phyloP scores from a whole-genome alignment of 176 grass and related monocot genomes.

The Aegilops longissima region DNA sequence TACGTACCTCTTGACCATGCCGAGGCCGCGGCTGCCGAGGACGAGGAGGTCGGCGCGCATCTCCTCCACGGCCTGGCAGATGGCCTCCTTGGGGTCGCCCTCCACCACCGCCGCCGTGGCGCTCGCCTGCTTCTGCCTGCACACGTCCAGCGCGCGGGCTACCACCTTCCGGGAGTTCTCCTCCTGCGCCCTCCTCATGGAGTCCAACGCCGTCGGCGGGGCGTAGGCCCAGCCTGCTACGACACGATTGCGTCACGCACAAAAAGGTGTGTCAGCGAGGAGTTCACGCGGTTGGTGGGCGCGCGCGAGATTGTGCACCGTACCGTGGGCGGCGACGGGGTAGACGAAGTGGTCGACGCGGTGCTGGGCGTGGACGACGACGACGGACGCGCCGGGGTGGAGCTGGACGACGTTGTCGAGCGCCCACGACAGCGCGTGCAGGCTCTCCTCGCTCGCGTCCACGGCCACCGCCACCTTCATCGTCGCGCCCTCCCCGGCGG shows the following conservation, averaged over 20 bases:
- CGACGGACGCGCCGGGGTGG: conserved; percentile 27
- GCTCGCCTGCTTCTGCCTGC: conserved; percentile 44
- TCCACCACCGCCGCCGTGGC: conserved; percentile 53
- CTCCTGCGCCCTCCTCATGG: conserved; percentile 54
- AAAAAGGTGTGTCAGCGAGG: not conserved
- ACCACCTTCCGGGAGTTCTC: conserved; percentile 54
- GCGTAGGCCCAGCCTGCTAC: conserved; percentile 37
- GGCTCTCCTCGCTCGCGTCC: conserved; percentile 81
- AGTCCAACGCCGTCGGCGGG: conserved; percentile 35
- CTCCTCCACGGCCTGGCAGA: conserved; percentile 59
- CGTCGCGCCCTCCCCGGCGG: not conserved
- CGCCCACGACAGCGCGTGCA: conserved; percentile 69
- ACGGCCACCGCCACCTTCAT: conserved; percentile 71
- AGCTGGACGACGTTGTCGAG: conserved; percentile 52
- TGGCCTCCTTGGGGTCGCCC: conserved; percentile 79
- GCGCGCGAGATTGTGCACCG: no score
- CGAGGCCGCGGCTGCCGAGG: conserved; percentile 68
- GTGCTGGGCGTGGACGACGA: conserved; percentile 71
- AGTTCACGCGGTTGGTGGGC: no score
- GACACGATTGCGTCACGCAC: not conserved
- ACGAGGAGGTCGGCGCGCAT: conserved; percentile 63
- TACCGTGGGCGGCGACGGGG: no score
- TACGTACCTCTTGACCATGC: conserved; percentile 79
- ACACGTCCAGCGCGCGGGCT: conserved; percentile 43
- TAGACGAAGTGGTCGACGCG: conserved; percentile 5